Base-by-base conservation (phyloP, 371 early-diverging fungal genomes). In the Saksenaea oblongispora region DNA sequence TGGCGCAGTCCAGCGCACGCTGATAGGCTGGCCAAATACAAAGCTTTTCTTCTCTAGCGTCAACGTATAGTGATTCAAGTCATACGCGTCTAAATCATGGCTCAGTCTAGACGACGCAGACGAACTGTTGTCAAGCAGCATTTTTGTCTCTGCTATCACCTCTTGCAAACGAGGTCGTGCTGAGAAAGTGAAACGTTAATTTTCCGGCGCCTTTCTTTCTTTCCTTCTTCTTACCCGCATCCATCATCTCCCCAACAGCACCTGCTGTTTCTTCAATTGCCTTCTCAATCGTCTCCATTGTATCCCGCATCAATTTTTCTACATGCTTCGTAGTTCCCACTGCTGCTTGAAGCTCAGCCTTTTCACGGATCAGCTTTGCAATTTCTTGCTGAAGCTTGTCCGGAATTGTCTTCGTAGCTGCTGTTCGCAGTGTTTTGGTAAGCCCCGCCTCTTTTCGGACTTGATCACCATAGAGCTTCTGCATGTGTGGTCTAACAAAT, bases 391-490 rank as follows among this genome's bases (percentile, higher is more conserved):
- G 78, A 13, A 80, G 59, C 51, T 67, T 71, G 42, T 69, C 72
- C 1, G 75, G 70, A 22, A 69, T 68, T 2, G 65, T 36, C 26
- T 74, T 74, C 2, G 77, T 70, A 22, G 74, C 72, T 17, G 73
- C 70, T n/a, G 75, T 72, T 39, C 69, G 71, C 31, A 88, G 76
- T 0, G 82, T 82, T 58, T 86, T 87, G 61, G 87, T 82, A 15
- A 92, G 83, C 4, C 93, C 95, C 9, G 90, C 92, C 61, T 92
- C 91, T 44, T 86, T 84, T 54, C 91, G 87, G 44, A 93, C 74
- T 58, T 87, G 84, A 35, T 84, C 77, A 1, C 96, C 96, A 71
- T 96, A 96, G 34, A 92, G 69, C 66, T 84, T 85, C 17, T 84
- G 82, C 91, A 93, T 91, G 66, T 95, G 93, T 39, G 94, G 95